Percentiles rank a stretch among this genome's conserved stretches.
phyloP scores from a whole-genome alignment of 2,329 filamentous ascomycete genomes.

The Myriosclerotinia curreyana region DNA sequence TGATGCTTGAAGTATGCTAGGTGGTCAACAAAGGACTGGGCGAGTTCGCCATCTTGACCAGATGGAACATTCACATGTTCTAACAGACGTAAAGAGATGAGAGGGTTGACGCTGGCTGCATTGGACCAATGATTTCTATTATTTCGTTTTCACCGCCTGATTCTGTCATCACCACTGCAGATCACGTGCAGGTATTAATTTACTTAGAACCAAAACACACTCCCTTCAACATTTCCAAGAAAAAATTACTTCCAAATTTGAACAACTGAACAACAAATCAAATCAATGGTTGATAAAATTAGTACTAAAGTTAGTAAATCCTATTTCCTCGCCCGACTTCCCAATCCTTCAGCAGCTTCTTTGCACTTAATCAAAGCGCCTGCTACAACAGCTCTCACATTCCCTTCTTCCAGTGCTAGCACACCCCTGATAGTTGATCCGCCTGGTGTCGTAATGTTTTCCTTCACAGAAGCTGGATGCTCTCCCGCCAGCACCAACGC shows the following conservation, averaged over 20 bases:
- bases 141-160: background rate
- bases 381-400: conserved; percentile 15
- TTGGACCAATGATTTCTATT: background rate
- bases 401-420: conserved; percentile 13
- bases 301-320: background rate
- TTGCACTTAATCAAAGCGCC: conserved; percentile 16
- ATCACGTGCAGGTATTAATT: background rate
- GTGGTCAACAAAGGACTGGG: background rate
- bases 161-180: background rate
- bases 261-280: background rate
- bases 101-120: no score
- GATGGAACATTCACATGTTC: background rate
- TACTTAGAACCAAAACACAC: background rate
- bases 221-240: background rate
- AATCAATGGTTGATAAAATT: background rate
- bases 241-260: background rate
- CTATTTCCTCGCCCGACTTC: conserved; percentile 3
- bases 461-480: conserved; percentile 51
- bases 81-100: background rate
- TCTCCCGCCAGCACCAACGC: conserved; percentile 47
- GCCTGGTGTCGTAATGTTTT: conserved; percentile 39
- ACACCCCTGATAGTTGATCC: conserved; percentile 16
- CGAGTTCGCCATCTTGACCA: no score
- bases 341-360: conserved; percentile 17
- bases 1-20: conserved; percentile 33